Base-by-base conservation (phyloP, 306 rosid species). In the Ammopiptanthus mongolicus region DNA sequence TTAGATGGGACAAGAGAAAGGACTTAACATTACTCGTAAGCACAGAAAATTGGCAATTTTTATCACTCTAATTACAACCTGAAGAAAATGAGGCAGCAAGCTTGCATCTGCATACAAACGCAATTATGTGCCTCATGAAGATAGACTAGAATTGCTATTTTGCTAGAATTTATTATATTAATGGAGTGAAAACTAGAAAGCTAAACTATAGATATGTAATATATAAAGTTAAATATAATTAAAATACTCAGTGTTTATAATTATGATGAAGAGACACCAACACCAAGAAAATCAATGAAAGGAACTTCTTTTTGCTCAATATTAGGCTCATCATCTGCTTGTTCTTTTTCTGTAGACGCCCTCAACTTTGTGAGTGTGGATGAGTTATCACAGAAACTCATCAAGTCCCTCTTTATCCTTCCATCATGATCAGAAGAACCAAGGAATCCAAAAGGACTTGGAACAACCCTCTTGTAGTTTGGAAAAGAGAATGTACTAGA, bases 251-350 rank as follows among this genome's bases (percentile, higher is more conserved):
- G 63, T 17, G 62, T 22, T 22, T 36, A 21, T 19, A 13, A 71
- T 68, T 52, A 84, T 13, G 80, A 86, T 50, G 91, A 89, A 69
- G 97, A 77, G 59, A 89, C 78, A 66, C 97, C 97, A 36, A 91
- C 97, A 68, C 97, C 97, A 65, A 91, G 93, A 86, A 91, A 91
- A 91, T 91, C 97, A 66, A 91, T 89, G 90, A 91, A 91, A 56
- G 88, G 88, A 72, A 86, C 84, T 66, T 87, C 77, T 79, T 80
- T 86, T 50, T 71, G 82, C 22, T 77, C 75, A 61, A 69, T 50
- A 10, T 31, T 70, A 34, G 87, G 64, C 8, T 76, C 73, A 63
- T 68, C 51, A 76, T 78, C 80, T 65, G 36, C 77, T 74, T 76
- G 76, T 47, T 80, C 86, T 65, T 87, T 87, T 69, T 78, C 83